These are phyloP conservation scores for Podaxis sp. DNA, from an alignment of 768 basidiomycete species.

Conservation along the genomic window DNA sequence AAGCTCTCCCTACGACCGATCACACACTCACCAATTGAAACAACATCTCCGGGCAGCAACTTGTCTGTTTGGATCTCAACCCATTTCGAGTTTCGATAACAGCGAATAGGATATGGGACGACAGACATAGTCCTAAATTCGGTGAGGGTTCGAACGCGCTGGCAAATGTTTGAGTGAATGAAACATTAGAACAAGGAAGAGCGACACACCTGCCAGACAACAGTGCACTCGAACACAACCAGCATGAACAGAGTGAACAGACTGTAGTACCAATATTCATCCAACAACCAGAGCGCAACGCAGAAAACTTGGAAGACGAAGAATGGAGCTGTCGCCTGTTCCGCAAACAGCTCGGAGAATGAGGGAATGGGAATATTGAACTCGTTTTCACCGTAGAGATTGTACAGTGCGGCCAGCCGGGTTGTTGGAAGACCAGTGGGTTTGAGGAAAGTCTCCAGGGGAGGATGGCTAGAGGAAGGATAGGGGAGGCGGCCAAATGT, in stretches of 20 bases:
- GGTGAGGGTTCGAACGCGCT: constrained; percentile 90
- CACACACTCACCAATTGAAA: constrained; percentile 58
- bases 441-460: constrained; percentile 59
- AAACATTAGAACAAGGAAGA: neutral
- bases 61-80: constrained; percentile 75
- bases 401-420: constrained; percentile 46
- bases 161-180: constrained; percentile 7
- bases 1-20: neutral
- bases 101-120: constrained; percentile 82
- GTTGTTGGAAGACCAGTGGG: constrained; percentile 50
- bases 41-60: constrained; percentile 88
- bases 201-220: constrained; percentile 87
- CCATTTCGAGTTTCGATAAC: constrained; percentile 81
- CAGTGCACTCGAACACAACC: constrained; percentile 96
- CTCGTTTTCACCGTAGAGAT: constrained; percentile 87
- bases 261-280: constrained; percentile 99
- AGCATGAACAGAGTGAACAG: constrained; percentile 99
- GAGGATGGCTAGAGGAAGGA: constrained; percentile 70
- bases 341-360: constrained; percentile 85
- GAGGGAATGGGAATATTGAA: constrained; percentile 97
- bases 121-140: constrained; percentile 98
- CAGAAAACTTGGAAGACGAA: constrained; percentile 99
- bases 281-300: constrained; percentile 94
- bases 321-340: constrained; percentile 98
- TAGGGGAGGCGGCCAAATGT: constrained; percentile 83